These are phyloP conservation scores for Rhododendron griersonianum DNA, from an alignment of 148 eudicot species.

Conservation along the genomic window DNA sequence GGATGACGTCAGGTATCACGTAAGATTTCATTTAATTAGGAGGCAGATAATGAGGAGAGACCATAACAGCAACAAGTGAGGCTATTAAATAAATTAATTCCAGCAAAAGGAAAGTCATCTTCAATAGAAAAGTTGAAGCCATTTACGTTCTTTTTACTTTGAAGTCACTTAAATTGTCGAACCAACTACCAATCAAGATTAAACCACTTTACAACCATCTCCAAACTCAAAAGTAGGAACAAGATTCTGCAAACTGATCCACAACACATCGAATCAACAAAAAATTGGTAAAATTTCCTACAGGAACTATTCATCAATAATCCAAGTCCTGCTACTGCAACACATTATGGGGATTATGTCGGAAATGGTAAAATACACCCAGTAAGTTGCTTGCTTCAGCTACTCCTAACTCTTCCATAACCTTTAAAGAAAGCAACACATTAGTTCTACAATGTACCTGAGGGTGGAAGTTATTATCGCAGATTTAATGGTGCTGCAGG, in stretches of 20 bases:
- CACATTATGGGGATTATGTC: background rate
- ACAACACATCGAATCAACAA: too few species aligned
- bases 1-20: constrained; percentile 16
- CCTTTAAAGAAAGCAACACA: background rate
- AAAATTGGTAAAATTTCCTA: too few species aligned
- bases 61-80: background rate
- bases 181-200: background rate
- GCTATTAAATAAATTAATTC: background rate
- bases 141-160: background rate
- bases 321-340: background rate
- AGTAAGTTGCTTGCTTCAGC: background rate
- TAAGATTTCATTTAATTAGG: background rate
- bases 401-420: background rate
- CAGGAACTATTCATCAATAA: background rate
- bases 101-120: background rate
- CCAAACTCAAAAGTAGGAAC: background rate
- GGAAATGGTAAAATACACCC: background rate
- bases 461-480: background rate
- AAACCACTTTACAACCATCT: background rate
- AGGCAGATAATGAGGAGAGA: background rate
- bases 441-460: background rate
- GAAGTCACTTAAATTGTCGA: background rate
- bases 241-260: background rate
- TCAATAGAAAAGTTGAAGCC: background rate
- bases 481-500: background rate